phyloP scores from a whole-genome alignment of 106 monocot species.

The Gastrodia elata region DNA sequence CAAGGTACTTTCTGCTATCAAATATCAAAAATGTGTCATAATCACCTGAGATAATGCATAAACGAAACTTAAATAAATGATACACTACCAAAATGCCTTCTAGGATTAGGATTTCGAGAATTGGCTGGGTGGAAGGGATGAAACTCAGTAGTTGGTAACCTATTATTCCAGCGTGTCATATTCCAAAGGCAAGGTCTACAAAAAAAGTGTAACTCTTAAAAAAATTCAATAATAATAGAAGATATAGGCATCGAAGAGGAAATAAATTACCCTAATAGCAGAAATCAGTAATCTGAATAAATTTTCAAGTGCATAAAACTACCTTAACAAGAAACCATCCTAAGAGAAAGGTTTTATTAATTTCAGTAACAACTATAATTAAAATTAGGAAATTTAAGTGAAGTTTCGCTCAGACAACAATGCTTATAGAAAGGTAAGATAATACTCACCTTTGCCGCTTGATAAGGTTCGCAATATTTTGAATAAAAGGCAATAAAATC shows the following conservation, averaged over 20 bases:
- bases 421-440: too few species aligned
- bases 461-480: too few species aligned
- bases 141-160: not conserved
- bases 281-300: not conserved
- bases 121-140: not conserved
- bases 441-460: too few species aligned
- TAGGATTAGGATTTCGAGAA: not conserved
- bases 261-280: not conserved
- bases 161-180: slow-evolving; percentile 1
- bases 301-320: not conserved
- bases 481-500: not conserved
- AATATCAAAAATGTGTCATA: not conserved
- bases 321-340: not conserved
- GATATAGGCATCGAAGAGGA: too few species aligned
- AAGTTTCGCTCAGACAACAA: not conserved
- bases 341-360: not conserved
- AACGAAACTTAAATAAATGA: not conserved
- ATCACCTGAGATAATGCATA: not conserved
- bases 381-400: not conserved
- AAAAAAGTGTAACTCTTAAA: too few species aligned
- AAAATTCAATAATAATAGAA: not conserved
- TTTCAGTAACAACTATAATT: not conserved
- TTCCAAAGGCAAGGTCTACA: slow-evolving; percentile 1
- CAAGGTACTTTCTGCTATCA: slow-evolving; percentile 2
- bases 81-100: not conserved